Evolutionary conservation across 768 basidiomycete species (phyloP).

Genomic region (Cubamyces lactineus): DNA sequence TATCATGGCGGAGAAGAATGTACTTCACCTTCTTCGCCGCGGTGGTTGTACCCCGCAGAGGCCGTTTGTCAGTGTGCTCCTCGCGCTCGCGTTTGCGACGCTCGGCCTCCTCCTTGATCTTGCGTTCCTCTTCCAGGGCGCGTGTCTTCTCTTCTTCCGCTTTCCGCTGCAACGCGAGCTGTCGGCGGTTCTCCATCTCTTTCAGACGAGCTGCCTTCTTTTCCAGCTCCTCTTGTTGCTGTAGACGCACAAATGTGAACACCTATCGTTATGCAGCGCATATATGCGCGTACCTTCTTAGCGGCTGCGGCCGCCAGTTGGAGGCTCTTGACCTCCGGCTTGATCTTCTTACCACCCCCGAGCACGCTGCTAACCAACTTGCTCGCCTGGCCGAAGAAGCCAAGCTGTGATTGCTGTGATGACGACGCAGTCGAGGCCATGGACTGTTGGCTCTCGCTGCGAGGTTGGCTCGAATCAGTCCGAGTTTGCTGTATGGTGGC

Average conservation of each 20-base stretch:
- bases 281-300: constrained; percentile 70
- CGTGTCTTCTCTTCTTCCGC: constrained; percentile 75
- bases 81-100: constrained; percentile 82
- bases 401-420: constrained; percentile 47
- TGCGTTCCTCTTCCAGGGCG: constrained; percentile 68
- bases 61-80: constrained; percentile 71
- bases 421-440: constrained; percentile 46
- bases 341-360: constrained; percentile 69
- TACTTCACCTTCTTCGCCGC: constrained; percentile 57
- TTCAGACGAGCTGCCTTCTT: constrained; percentile 74
- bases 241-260: neutral
- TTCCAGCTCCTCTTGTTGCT: constrained; percentile 91
- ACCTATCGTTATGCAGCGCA: neutral
- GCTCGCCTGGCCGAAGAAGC: constrained; percentile 72
- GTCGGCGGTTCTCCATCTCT: constrained; percentile 85
- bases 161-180: constrained; percentile 69
- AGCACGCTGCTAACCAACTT: constrained; percentile 70
- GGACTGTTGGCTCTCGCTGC: constrained; percentile 60
- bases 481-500: constrained; percentile 2
- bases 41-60: constrained; percentile 46
- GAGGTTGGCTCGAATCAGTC: constrained; percentile 31
- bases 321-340: constrained; percentile 75
- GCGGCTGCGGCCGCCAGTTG: constrained; percentile 82
- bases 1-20: neutral
- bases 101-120: constrained; percentile 72